phyloP scores from a whole-genome alignment of 2,329 filamentous ascomycete genomes.

The Fusarium papillatum region DNA sequence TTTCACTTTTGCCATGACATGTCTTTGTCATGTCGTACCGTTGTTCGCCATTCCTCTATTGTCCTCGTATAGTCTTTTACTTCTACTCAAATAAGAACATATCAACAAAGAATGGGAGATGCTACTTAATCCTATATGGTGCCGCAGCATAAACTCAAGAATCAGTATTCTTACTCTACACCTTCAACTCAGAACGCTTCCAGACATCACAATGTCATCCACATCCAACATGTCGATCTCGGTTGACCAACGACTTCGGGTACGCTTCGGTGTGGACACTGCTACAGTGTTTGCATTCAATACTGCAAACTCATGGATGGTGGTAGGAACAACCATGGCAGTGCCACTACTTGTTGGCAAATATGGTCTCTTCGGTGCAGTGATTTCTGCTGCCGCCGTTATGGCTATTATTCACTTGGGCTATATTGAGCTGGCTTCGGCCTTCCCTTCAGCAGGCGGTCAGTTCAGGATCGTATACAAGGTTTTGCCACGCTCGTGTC shows the following conservation, averaged over 20 bases:
- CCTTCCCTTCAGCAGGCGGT: not conserved
- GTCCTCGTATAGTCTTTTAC: not conserved
- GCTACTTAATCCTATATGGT: not conserved
- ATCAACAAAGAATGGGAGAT: not conserved
- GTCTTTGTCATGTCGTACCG: not conserved
- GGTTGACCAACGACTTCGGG: not conserved
- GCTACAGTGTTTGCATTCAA: not conserved
- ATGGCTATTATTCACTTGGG: not conserved
- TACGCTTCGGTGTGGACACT: not conserved
- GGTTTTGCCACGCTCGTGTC: not conserved
- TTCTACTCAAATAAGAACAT: not conserved
- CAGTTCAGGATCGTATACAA: not conserved
- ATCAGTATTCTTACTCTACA: not conserved
- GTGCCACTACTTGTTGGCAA: not conserved
- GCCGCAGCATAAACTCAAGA: not conserved
- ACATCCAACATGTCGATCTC: not conserved
- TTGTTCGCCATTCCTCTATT: not conserved
- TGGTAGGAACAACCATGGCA: not conserved
- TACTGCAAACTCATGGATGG: not conserved
- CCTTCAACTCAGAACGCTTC: too few species aligned
- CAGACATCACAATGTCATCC: not conserved
- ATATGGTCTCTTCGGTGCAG: not conserved
- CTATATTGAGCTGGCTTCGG: not conserved
- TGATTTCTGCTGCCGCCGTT: not conserved
- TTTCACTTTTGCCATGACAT: not conserved